These are phyloP conservation scores for Carnegiea gigantea DNA, from an alignment of 179 eudicot species.

Conservation along the genomic window DNA sequence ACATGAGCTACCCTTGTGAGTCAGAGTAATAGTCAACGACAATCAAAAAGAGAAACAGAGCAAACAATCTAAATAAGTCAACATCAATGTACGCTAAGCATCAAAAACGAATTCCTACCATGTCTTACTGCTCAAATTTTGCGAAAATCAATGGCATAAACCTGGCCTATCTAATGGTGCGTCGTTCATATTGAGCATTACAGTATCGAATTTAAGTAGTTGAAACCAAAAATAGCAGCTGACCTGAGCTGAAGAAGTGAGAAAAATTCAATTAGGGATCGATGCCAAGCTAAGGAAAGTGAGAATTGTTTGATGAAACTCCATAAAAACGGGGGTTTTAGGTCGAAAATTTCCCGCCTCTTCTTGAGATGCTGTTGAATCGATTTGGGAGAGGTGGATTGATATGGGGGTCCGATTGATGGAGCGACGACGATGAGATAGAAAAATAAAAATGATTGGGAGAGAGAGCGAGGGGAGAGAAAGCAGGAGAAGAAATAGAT, in stretches of 20 bases:
- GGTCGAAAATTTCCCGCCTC: not conserved
- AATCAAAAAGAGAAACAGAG: not conserved
- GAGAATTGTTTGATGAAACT: slow-evolving; percentile 1
- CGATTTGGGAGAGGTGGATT: not conserved
- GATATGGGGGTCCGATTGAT: not conserved
- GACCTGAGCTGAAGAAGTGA: slow-evolving; percentile 22
- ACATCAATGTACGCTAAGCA: not conserved
- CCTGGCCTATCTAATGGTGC: not conserved
- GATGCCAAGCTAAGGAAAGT: slow-evolving; percentile 2
- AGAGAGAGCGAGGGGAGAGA: not conserved
- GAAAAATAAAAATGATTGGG: not conserved
- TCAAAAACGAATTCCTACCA: not conserved
- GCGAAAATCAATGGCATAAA: not conserved
- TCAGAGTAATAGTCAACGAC: not conserved
- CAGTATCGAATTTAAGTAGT: not conserved
- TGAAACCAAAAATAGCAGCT: not conserved
- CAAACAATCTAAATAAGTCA: not conserved
- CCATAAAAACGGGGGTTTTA: slow-evolving; percentile 12
- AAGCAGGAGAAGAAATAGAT: slow-evolving; percentile 22
- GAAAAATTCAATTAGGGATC: slow-evolving; percentile 6
- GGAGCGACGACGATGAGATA: slow-evolving; percentile 3
- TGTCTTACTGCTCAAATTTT: not conserved
- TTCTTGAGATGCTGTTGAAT: not conserved
- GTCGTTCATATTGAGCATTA: not conserved
- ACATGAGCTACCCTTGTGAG: not conserved